phyloP scores from a whole-genome alignment of 2,329 filamentous ascomycete genomes.

The Ophiostoma ips region DNA sequence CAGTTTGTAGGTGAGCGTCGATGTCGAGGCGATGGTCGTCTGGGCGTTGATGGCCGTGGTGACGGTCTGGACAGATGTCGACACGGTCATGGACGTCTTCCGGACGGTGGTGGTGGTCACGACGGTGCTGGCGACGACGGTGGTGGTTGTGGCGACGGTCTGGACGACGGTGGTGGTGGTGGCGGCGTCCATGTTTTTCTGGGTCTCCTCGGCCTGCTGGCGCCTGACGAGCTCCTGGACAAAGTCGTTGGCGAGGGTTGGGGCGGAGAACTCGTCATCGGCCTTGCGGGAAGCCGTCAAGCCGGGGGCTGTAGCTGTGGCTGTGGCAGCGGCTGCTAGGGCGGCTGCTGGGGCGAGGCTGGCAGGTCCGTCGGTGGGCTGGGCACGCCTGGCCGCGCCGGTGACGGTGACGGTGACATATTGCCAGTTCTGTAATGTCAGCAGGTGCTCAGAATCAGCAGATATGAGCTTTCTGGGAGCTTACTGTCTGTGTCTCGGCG shows the following conservation, averaged over 20 bases:
- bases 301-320: background rate
- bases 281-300: background rate
- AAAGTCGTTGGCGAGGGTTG: background rate
- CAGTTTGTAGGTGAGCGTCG: constrained; percentile 11
- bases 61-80: constrained; percentile 3
- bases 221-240: background rate
- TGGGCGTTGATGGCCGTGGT: constrained; percentile 12
- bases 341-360: too few species aligned
- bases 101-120: constrained; percentile 4
- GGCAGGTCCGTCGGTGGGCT: background rate
- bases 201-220: constrained; percentile 6
- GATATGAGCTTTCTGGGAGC: background rate
- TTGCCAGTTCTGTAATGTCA: constrained; percentile 13
- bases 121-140: constrained; percentile 6
- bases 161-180: background rate
- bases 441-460: too few species aligned
- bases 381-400: constrained; percentile 3
- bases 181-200: constrained; percentile 4
- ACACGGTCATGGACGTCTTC: background rate
- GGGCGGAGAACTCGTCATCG: background rate
- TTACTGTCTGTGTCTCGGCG: constrained; percentile 14
- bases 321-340: too few species aligned
- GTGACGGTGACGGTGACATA: constrained; percentile 12
- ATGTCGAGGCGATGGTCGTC: constrained; percentile 13
- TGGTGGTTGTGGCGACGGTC: constrained; percentile 1